Evolutionary conservation across 2,329 filamentous ascomycete genomes (phyloP), one percentile per base, ranked within the genome.

Genomic region (Penicillium sp.): DNA sequence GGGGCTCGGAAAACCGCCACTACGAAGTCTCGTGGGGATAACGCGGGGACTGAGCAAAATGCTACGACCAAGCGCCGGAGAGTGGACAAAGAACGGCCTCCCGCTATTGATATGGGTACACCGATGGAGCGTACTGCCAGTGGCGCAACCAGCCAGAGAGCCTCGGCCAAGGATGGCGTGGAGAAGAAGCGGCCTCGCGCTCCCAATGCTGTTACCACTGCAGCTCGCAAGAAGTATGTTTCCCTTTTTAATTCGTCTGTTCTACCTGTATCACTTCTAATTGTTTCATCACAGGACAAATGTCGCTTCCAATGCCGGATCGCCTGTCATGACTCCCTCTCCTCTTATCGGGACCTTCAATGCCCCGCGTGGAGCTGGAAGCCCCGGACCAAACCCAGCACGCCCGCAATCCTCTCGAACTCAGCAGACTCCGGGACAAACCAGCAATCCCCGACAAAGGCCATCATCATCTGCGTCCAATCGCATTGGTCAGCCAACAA

Each of bases 311-410:
- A 76, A 78, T 25, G 82, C 80, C 55, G 82, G 86, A 65, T 89
- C 90, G 1, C 86, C 89, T 18, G 87, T 86, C 2, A 79, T 88
- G 60, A 83, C 85, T n/a, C 88, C 90, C 1, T 93, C 92, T 1
- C 90, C 90, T 18, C 81, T 92, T 45, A 79, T 89, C 46, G 82
- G 85, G 47, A 83, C 82, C n/a, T 84, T 90, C 55, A 73, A 75
- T 54, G 64, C 74, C 40, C 82, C 85, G 25, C 89, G 91, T 63
- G 77, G 80, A 75, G 61, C 74, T 71, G 51, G 78, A 51, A 89
- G 87, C 40, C 88, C 89, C 26, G 84, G 81, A 8, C 86, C 86
- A 6, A 73, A 75, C 48, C 75, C 75, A 55, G 73, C 84, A 55
- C 84, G 88, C 42, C 87, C 89, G 12, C 80, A 84, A 49, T 86